These are phyloP conservation scores for Coprinopsis strossmayeri DNA, from an alignment of 768 basidiomycete genomes.

Conservation along the genomic window DNA sequence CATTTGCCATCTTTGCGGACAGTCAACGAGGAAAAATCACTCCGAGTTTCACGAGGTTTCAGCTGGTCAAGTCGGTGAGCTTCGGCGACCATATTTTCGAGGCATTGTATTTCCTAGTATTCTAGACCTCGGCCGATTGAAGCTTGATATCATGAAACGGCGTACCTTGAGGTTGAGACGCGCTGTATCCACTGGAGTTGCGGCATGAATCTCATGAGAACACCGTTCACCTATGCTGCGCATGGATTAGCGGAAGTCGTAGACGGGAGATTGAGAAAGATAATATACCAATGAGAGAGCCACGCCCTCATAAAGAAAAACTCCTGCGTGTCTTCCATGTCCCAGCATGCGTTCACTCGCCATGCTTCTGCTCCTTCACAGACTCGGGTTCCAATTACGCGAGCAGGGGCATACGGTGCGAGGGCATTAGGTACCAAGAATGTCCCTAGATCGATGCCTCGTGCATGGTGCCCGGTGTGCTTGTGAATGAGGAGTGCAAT, in stretches of 20 bases:
- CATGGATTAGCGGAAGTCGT: background rate
- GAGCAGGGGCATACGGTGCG: slow-evolving; percentile 19
- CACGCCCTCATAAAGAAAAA: slow-evolving; percentile 32
- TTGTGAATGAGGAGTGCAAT: slow-evolving; percentile 25
- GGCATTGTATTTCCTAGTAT: slow-evolving; percentile 23
- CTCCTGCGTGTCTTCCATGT: slow-evolving; percentile 12
- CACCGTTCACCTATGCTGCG: slow-evolving; percentile 19
- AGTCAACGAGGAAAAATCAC: slow-evolving; percentile 25
- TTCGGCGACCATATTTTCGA: slow-evolving; percentile 25
- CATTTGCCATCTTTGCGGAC: slow-evolving; percentile 21
- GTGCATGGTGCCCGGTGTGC: slow-evolving; percentile 20
- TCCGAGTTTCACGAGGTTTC: slow-evolving; percentile 25
- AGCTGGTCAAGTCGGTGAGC: slow-evolving; percentile 24
- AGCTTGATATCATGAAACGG: background rate
- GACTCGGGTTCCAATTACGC: slow-evolving; percentile 19
- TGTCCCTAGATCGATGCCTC: slow-evolving; percentile 32
- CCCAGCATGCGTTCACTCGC: slow-evolving; percentile 25
- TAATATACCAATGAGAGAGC: slow-evolving; percentile 28
- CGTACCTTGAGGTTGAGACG: slow-evolving; percentile 17
- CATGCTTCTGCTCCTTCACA: slow-evolving; percentile 9
- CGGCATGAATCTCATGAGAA: slow-evolving; percentile 2
- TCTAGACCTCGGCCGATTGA: too few species aligned
- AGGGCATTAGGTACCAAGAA: slow-evolving; percentile 16
- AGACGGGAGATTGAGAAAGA: background rate
- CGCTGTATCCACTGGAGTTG: slow-evolving; percentile 16